Conservation (phyloP, 805 yeast genomes). For the Candida golubevii region DNA sequence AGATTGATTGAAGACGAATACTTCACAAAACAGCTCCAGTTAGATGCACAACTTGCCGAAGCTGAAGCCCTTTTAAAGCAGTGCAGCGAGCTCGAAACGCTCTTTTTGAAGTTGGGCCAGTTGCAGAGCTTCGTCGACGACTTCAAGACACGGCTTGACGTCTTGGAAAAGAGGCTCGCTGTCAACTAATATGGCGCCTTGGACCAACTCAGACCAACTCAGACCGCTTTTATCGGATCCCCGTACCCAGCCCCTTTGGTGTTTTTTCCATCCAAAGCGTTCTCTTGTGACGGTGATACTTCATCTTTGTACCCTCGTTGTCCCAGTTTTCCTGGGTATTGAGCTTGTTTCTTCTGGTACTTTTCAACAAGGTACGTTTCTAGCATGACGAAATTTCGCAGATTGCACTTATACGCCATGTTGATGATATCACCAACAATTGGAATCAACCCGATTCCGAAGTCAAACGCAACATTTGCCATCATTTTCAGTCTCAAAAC, state of each 20-base stretch:
- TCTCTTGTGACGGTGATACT: background rate
- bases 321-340: no score
- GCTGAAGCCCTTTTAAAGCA: slow-evolving; percentile 37
- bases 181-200: background rate
- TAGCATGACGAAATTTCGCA: slow-evolving; percentile 24
- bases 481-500: slow-evolving; percentile 30
- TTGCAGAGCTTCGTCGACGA: slow-evolving; percentile 31
- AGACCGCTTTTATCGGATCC: slow-evolving; percentile 3
- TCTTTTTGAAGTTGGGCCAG: slow-evolving; percentile 51
- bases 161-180: slow-evolving; percentile 15
- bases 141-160: slow-evolving; percentile 18
- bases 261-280: background rate
- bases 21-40: slow-evolving; percentile 17
- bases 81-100: slow-evolving; percentile 49
- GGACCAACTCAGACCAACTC: background rate
- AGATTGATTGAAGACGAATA: slow-evolving; percentile 21
- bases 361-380: slow-evolving; percentile 35
- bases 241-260: background rate
- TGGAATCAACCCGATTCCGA: slow-evolving; percentile 34
- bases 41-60: slow-evolving; percentile 39
- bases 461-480: slow-evolving; percentile 37
- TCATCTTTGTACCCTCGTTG: no score
- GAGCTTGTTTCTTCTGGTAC: slow-evolving; percentile 11
- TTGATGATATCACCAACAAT: slow-evolving; percentile 22
- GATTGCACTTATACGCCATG: slow-evolving; percentile 22